Evolutionary conservation across 2,329 filamentous ascomycete genomes (phyloP).

Genomic region (Nemania abortiva): DNA sequence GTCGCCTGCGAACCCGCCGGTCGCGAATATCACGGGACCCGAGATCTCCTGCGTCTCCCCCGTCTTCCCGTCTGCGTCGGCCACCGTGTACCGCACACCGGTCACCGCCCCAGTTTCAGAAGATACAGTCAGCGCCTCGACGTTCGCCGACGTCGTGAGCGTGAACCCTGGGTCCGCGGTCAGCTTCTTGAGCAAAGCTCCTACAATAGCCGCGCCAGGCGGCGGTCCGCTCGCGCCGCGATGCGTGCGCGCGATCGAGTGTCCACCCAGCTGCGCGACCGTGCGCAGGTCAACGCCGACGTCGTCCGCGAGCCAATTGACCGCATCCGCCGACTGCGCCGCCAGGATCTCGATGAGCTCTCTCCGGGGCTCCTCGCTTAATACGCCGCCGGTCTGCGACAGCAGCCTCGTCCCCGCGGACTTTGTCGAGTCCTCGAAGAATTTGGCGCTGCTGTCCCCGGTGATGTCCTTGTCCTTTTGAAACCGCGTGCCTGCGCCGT

Average conservation of each 20-base stretch:
- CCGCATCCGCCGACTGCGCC: slow-evolving; percentile 59
- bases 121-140: slow-evolving; percentile 58
- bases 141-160: slow-evolving; percentile 64
- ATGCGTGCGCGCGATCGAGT: slow-evolving; percentile 68
- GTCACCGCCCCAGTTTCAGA: slow-evolving; percentile 55
- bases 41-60: slow-evolving; percentile 55
- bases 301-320: slow-evolving; percentile 69
- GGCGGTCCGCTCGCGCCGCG: slow-evolving; percentile 67
- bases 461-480: slow-evolving; percentile 60
- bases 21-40: slow-evolving; percentile 70
- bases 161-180: slow-evolving; percentile 63
- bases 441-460: slow-evolving; percentile 66
- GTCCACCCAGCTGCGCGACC: slow-evolving; percentile 71
- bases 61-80: slow-evolving; percentile 50
- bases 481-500: slow-evolving; percentile 69
- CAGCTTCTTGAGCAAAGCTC: slow-evolving; percentile 64
- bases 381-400: slow-evolving; percentile 38
- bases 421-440: slow-evolving; percentile 59
- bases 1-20: slow-evolving; percentile 73
- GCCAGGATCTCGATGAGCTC: slow-evolving; percentile 64
- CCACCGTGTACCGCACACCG: slow-evolving; percentile 64
- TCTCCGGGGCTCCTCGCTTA: slow-evolving; percentile 54
- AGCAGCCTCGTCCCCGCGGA: slow-evolving; percentile 65
- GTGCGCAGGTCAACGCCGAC: slow-evolving; percentile 69
- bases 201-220: slow-evolving; percentile 70